phyloP scores from a whole-genome alignment of 257 asterid species.

The Echites panduratus region DNA sequence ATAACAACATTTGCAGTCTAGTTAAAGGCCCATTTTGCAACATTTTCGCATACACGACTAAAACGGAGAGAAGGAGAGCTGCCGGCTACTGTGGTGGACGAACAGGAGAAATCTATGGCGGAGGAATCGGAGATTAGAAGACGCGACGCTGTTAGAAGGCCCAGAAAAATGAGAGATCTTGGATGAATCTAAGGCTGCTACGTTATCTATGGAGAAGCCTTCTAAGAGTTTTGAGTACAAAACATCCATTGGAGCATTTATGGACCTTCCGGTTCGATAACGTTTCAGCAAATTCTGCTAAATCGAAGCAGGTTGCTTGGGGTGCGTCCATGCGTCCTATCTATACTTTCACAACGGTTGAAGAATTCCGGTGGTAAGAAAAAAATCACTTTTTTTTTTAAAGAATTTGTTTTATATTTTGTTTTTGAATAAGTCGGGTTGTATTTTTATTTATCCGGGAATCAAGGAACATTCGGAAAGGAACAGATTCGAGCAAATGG shows the following conservation, averaged over 20 bases:
- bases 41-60: too few species aligned
- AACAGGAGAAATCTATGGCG: constrained; percentile 2
- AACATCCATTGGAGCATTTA: constrained; percentile 36
- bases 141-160: constrained; percentile 18
- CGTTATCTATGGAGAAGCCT: constrained; percentile 12
- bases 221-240: constrained; percentile 11
- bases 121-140: constrained; percentile 7
- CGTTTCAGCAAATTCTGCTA: constrained; percentile 32
- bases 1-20: too few species aligned
- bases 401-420: neutral
- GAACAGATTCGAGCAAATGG: neutral
- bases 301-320: constrained; percentile 29
- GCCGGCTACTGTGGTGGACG: neutral
- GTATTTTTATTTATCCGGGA: neutral
- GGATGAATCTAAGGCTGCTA: constrained; percentile 25
- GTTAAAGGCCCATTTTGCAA: too few species aligned
- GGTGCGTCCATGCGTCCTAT: constrained; percentile 38
- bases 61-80: too few species aligned
- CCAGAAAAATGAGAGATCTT: constrained; percentile 38
- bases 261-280: constrained; percentile 48
- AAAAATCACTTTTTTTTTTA: neutral
- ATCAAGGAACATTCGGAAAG: neutral
- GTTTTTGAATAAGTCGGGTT: neutral
- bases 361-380: constrained; percentile 44
- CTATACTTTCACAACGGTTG: constrained; percentile 45